These are phyloP conservation scores for Exophiala xenobiotica DNA, from an alignment of 2,329 filamentous ascomycete genomes.

Conservation along the genomic window DNA sequence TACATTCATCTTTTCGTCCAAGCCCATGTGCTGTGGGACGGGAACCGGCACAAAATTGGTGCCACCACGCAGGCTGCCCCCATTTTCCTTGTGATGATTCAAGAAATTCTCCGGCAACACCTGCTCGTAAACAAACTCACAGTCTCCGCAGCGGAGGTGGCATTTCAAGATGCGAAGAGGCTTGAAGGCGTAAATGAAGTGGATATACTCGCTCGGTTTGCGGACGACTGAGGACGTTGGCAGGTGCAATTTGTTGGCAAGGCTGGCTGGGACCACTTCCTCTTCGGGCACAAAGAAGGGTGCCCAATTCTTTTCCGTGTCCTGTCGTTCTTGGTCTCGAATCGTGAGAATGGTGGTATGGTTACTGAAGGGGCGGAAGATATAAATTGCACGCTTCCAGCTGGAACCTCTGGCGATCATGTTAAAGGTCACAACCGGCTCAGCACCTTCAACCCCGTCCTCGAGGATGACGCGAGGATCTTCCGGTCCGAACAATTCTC, in stretches of 20 bases:
- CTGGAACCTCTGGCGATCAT: constrained; percentile 28
- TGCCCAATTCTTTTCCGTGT: constrained; percentile 32
- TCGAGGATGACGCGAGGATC: constrained; percentile 33
- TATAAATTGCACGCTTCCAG: constrained; percentile 29
- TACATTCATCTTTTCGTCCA: constrained; percentile 18
- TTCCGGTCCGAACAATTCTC: constrained; percentile 30
- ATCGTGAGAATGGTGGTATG: constrained; percentile 28
- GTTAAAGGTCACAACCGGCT: constrained; percentile 33
- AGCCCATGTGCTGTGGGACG: constrained; percentile 18
- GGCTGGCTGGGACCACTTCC: constrained; percentile 5
- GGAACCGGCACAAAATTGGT: constrained; percentile 30
- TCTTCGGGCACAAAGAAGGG: constrained; percentile 29
- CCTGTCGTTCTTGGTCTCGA: constrained; percentile 18
- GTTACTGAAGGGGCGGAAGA: constrained; percentile 31
- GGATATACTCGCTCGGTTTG: constrained; percentile 25
- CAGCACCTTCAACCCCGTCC: constrained; percentile 29
- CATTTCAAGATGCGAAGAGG: constrained; percentile 25
- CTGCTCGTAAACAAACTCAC: constrained; percentile 26
- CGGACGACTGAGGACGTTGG: constrained; percentile 11
- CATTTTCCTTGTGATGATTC: constrained; percentile 20
- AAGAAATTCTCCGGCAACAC: constrained; percentile 20
- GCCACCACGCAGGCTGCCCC: constrained; percentile 26
- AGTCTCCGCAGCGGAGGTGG: constrained; percentile 23
- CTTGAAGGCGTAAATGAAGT: constrained; percentile 29
- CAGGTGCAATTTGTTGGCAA: constrained; percentile 7